Conservation (phyloP, 768 basidiomycete species). For the Tremella mesenterica region DNA sequence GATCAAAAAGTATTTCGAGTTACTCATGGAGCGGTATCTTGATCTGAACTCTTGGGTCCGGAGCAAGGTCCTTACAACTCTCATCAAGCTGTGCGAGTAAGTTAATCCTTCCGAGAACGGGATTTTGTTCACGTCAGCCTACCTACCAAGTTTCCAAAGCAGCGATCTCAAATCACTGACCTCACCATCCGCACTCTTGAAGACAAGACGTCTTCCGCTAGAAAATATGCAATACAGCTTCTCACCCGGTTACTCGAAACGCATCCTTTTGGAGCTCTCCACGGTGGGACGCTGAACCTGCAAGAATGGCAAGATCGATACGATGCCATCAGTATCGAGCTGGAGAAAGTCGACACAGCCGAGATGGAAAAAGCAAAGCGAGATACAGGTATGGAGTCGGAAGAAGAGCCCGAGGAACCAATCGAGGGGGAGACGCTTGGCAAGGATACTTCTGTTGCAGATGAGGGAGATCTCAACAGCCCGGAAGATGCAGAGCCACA, state of each 20-base stretch:
- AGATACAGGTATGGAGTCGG: conserved; percentile 41
- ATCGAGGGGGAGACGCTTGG: conserved; percentile 42
- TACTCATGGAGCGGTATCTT: conserved; percentile 75
- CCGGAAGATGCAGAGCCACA: conserved; percentile 19
- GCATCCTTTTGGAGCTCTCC: conserved; percentile 76
- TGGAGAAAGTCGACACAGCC: conserved; percentile 60
- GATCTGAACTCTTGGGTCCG: conserved; percentile 87
- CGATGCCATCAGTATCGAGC: conserved; percentile 53
- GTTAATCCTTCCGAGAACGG: conserved; percentile 19
- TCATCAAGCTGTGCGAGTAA: conserved; percentile 66
- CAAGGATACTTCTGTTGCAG: conserved; percentile 39
- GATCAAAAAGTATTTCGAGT: conserved; percentile 68
- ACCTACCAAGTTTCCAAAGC: conserved; percentile 72
- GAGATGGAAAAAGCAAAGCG: conserved; percentile 48
- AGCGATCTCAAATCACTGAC: conserved; percentile 64
- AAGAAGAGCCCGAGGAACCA: conserved; percentile 21
- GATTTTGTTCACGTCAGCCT: conserved; percentile 44
- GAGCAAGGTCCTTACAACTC: conserved; percentile 68
- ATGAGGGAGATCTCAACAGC: conserved; percentile 38
- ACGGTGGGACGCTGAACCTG: conserved; percentile 70
- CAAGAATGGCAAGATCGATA: conserved; percentile 69
- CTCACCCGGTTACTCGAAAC: conserved; percentile 67
- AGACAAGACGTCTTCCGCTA: conserved; percentile 82
- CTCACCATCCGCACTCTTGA: conserved; percentile 72
- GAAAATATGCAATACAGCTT: conserved; percentile 70